Evolutionary conservation across 148 eudicot species (phyloP).

Genomic region (Oxyria digyna): DNA sequence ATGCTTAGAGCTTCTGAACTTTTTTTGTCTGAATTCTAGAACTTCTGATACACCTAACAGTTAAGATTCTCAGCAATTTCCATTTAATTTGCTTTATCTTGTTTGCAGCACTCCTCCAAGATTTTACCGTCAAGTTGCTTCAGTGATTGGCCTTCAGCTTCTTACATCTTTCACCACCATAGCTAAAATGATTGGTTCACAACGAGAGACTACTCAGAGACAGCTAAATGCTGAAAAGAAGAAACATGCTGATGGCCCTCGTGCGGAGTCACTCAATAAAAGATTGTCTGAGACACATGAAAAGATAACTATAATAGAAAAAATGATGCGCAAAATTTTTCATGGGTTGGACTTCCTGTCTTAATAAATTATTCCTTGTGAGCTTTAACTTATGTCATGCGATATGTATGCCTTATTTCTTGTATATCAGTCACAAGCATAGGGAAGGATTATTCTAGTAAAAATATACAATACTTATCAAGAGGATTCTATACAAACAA

Average conservation of each 20-base stretch:
- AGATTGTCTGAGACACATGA: conserved; percentile 70
- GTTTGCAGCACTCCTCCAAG: conserved; percentile 86
- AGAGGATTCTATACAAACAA: not conserved
- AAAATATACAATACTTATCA: not conserved
- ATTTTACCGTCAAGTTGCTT: conserved; percentile 81
- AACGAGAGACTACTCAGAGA: conserved; percentile 92
- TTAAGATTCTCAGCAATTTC: not conserved
- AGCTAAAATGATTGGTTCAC: conserved; percentile 77
- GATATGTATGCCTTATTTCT: not conserved
- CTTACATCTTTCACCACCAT: conserved; percentile 74
- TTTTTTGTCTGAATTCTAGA: too few relatives aligned
- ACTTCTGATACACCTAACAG: conserved; percentile 2
- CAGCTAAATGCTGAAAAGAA: conserved; percentile 87
- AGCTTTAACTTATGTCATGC: not conserved
- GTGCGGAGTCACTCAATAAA: conserved; percentile 81
- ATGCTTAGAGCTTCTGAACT: not conserved
- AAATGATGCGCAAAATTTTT: conserved; percentile 91
- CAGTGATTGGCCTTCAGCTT: conserved; percentile 87
- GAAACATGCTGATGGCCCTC: conserved; percentile 71
- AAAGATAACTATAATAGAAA: conserved; percentile 68
- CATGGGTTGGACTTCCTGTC: conserved; percentile 44
- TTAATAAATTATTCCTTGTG: not conserved
- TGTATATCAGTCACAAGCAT: conserved; percentile 1
- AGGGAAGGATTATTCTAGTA: not conserved
- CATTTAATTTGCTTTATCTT: not conserved